phyloP scores from a whole-genome alignment of 176 grass and related monocot genomes.

The Musa beccarii region DNA sequence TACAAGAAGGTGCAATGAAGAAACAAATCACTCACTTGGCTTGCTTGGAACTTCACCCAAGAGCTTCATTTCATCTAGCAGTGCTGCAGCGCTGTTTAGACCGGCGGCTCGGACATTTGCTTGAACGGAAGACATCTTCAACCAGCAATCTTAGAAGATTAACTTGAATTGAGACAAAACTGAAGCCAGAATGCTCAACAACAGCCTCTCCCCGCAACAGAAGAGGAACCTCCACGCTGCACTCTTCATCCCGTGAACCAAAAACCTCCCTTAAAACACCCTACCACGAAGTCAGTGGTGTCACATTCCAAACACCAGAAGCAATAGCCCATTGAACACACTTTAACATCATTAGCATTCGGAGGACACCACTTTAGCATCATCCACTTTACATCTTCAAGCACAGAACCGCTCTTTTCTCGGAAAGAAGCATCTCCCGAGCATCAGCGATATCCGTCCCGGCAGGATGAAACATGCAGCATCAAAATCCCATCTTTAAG shows the following conservation, averaged over 20 bases:
- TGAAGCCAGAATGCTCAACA: not conserved
- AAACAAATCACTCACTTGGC: conserved; percentile 2
- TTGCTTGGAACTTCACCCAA: conserved; percentile 63
- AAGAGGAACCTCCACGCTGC: not conserved
- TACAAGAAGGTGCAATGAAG: not conserved
- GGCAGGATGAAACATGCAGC: not conserved
- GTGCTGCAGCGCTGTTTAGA: conserved; percentile 49
- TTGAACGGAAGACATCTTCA: conserved; percentile 42
- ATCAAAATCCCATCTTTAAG: conserved; percentile 6
- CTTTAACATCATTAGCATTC: not conserved
- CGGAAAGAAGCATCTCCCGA: not conserved
- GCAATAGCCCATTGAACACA: not conserved
- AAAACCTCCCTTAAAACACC: not conserved
- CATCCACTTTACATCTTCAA: not conserved
- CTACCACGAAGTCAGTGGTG: not conserved
- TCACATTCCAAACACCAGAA: not conserved
- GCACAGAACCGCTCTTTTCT: not conserved
- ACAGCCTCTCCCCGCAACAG: not conserved
- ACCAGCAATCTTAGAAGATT: not conserved
- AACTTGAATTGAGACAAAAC: not conserved
- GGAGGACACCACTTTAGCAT: not conserved
- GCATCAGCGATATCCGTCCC: not conserved
- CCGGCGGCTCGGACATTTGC: conserved; percentile 42
- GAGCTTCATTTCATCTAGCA: conserved; percentile 98
- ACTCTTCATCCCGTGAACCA: not conserved